These are phyloP conservation scores for Trichoderma koningii DNA, from an alignment of 2,329 filamentous ascomycete genomes.

Conservation along the genomic window DNA sequence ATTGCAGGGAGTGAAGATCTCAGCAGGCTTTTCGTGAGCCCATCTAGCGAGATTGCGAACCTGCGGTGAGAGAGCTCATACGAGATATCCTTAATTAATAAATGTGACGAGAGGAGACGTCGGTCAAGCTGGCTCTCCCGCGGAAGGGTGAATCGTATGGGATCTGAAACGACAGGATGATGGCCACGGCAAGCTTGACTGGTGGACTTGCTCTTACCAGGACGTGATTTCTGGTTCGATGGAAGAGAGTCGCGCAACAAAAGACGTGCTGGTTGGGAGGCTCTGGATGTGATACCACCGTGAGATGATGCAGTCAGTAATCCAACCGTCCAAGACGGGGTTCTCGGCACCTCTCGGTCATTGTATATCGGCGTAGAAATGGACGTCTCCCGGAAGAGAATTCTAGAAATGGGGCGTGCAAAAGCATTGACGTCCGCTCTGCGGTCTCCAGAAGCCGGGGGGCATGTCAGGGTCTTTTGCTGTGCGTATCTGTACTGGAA, in stretches of 20 bases:
- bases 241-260: background rate
- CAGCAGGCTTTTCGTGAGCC: background rate
- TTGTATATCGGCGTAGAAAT: background rate
- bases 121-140: background rate
- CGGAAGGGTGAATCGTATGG: background rate
- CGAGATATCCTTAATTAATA: no score
- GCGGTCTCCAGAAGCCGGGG: background rate
- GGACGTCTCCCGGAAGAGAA: background rate
- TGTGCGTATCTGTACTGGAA: background rate
- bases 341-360: background rate
- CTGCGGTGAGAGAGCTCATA: conserved; percentile 9
- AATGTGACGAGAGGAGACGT: background rate
- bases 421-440: background rate
- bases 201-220: no score
- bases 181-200: background rate
- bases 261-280: background rate
- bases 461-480: background rate
- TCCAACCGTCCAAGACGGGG: background rate
- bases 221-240: no score
- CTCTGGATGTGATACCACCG: background rate
- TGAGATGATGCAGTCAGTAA: background rate
- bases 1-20: conserved; percentile 17
- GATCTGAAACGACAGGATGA: conserved; percentile 18
- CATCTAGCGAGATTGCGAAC: conserved; percentile 17
- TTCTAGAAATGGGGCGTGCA: no score